Base-by-base conservation (phyloP, 2,329 filamentous ascomycete genomes). In the Pezicula carpinea region DNA sequence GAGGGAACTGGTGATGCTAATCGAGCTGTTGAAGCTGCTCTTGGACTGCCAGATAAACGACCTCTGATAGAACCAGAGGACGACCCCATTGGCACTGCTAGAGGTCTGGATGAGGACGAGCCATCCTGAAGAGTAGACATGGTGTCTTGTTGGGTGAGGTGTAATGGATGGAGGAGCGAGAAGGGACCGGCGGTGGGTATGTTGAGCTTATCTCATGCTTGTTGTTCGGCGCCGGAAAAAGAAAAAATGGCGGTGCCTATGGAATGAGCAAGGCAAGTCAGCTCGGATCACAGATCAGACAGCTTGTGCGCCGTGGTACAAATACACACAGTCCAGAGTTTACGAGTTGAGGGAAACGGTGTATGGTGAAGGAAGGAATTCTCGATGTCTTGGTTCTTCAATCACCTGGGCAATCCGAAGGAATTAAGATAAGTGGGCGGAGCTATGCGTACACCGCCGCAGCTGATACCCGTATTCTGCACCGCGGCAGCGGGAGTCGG, bases 1-100 rank as follows among this genome's bases (percentile, higher is more conserved):
- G 69, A 66, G 23, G 72, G 71, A 17, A 80, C 68, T 26, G 79
- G 80, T 22, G 77, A 78, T 39, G 78, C 79, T 44, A 85, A 72
- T 53, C 80, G 75, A 48, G 81, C 81, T 43, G 77, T 85, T 40
- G 77, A 70, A 52, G 81, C 74, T 43, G 76, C 77, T 64, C 81
- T 76, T 36, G 77, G 77, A 42, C 74, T 72, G 48, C 73, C 54
- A 5, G 52, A 44, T 11, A 49, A 48, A 13, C 53, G 55, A 26
- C 58, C 58, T 54, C 60, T 53, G 18, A 68, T 63, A 11, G 76
- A 74, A 33, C 67, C 63, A 5, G 75, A 71, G 23, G 78, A 79
- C 2, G 73, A 72, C 4, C 75, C 68, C 48, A 72, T 63, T 46
- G 69, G 55, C 51, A 68, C 61, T 50, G 64, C 62, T 54, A 67